Evolutionary conservation across 75 land plant genomes (phyloP).

Genomic region (Gnetum montanum): DNA sequence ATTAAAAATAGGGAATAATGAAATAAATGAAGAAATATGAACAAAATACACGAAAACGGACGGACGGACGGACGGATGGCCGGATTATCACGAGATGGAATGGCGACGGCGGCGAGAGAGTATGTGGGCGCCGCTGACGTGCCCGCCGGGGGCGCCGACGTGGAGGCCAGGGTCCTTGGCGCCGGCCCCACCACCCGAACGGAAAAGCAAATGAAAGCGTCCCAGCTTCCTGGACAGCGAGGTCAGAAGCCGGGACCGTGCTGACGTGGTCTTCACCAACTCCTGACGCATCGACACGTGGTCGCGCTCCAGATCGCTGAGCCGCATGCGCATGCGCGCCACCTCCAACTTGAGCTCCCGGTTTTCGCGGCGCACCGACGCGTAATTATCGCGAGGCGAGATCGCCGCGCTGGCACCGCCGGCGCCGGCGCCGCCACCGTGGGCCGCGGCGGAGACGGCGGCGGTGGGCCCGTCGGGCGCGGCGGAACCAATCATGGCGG

Average conservation of each 20-base stretch:
- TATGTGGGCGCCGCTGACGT: too few species aligned
- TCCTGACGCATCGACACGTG: conserved; percentile 50
- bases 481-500: conserved; percentile 75
- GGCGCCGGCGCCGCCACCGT: too few species aligned
- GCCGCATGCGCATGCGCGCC: conserved; percentile 57
- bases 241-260: conserved; percentile 24
- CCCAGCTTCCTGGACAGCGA: conserved; percentile 40
- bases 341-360: conserved; percentile 69
- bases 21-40: too few species aligned
- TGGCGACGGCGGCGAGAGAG: conserved; percentile 46
- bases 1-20: too few species aligned
- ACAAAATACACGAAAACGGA: too few species aligned
- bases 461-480: conserved; percentile 74
- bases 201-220: too few species aligned
- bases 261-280: conserved; percentile 27
- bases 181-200: too few species aligned
- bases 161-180: conserved; percentile 15
- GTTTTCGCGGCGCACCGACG: conserved; percentile 62
- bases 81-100: conserved; percentile 43
- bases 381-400: conserved; percentile 64
- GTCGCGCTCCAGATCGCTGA: conserved; percentile 67
- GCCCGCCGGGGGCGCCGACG: conserved; percentile 19
- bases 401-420: conserved; percentile 35
- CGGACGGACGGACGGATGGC: too few species aligned
- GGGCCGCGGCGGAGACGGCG: too few species aligned